Evolutionary conservation across 768 basidiomycete species (phyloP).

Genomic region (Tephrocybe sp.): DNA sequence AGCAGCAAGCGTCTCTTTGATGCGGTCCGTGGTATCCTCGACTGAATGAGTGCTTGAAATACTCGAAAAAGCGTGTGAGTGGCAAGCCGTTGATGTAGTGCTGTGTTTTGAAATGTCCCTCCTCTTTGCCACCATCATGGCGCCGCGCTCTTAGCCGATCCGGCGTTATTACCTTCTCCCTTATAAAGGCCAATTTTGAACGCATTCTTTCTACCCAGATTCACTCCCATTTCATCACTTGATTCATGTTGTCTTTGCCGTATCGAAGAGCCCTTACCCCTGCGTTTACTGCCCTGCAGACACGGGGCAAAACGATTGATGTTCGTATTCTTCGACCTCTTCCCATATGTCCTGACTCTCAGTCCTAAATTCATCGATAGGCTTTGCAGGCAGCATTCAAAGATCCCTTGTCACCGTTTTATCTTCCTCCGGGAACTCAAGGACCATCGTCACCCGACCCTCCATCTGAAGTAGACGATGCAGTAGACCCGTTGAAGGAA

Average conservation of each 20-base stretch:
- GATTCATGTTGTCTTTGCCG: slow-evolving; percentile 4
- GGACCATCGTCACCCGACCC: slow-evolving; percentile 63
- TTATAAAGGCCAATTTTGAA: no score
- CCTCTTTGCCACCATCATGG: no score
- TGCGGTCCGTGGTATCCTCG: no score
- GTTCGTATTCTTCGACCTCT: not conserved
- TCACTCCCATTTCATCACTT: not conserved
- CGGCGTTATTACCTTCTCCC: no score
- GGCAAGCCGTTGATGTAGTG: no score
- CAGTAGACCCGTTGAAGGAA: slow-evolving; percentile 27
- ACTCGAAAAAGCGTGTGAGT: no score
- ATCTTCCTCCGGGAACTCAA: slow-evolving; percentile 54
- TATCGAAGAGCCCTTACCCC: not conserved
- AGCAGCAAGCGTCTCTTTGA: no score
- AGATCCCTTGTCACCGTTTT: slow-evolving; percentile 64
- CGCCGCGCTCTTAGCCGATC: no score
- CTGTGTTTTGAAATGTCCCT: no score
- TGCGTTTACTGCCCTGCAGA: not conserved
- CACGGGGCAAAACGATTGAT: slow-evolving; percentile 9
- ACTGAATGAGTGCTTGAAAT: no score
- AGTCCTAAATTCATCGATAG: slow-evolving; percentile 26
- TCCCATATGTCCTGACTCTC: not conserved
- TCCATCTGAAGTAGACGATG: slow-evolving; percentile 15
- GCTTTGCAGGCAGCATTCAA: slow-evolving; percentile 60
- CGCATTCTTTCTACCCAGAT: not conserved